Evolutionary conservation across 345 rosid species (phyloP).

Genomic region (Mangifera indica): DNA sequence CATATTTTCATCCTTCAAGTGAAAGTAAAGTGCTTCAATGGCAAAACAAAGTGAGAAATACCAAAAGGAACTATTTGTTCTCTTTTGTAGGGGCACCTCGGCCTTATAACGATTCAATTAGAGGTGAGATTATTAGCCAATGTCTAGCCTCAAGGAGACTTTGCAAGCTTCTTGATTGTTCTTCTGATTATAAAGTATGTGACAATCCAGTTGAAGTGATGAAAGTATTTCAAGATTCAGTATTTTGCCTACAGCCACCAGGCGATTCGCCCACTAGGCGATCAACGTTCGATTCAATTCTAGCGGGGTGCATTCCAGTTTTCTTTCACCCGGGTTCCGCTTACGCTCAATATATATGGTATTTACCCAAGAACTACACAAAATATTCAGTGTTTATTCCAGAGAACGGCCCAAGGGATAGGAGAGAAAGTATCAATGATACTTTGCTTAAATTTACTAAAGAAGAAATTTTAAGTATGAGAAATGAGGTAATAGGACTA

Average conservation of each 20-base stretch:
- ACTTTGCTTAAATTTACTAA: slow-evolving; percentile 29
- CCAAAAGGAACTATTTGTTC: slow-evolving; percentile 34
- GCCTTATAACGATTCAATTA: slow-evolving; percentile 31
- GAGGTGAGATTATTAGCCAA: slow-evolving; percentile 42
- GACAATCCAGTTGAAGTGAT: slow-evolving; percentile 43
- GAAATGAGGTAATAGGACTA: slow-evolving; percentile 42
- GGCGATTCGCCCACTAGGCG: slow-evolving; percentile 66
- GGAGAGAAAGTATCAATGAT: slow-evolving; percentile 26
- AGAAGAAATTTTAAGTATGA: slow-evolving; percentile 32
- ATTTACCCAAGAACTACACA: slow-evolving; percentile 34
- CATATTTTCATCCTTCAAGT: slow-evolving; percentile 55
- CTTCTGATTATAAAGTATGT: slow-evolving; percentile 25
- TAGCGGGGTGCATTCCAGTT: slow-evolving; percentile 62
- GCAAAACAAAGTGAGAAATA: slow-evolving; percentile 40
- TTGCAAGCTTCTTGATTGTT: slow-evolving; percentile 49
- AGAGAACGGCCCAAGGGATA: slow-evolving; percentile 23
- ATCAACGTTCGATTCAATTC: slow-evolving; percentile 57
- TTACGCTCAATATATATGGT: slow-evolving; percentile 54
- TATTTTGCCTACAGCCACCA: slow-evolving; percentile 55
- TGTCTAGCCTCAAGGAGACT: slow-evolving; percentile 30
- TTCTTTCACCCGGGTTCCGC: slow-evolving; percentile 58
- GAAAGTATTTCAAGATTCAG: slow-evolving; percentile 37
- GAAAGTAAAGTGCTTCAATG: slow-evolving; percentile 32
- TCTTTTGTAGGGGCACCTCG: slow-evolving; percentile 57
- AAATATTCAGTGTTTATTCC: slow-evolving; percentile 52